Evolutionary conservation across 2,329 filamentous ascomycete genomes (phyloP).

Genomic region (Cylindrodendrum hubeiense): DNA sequence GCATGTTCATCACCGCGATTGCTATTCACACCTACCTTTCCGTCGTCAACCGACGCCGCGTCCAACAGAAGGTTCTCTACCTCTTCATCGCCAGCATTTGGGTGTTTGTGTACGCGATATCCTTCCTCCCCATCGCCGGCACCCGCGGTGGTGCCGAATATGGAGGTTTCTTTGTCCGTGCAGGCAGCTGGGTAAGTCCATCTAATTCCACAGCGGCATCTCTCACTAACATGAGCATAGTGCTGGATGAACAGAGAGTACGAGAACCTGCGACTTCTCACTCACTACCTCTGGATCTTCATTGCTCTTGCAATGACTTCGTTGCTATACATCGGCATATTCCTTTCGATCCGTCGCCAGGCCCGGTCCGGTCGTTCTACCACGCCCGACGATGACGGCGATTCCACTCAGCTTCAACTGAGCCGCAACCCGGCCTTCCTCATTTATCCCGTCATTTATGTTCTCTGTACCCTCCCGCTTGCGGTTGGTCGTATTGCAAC

Average conservation of each 20-base stretch:
- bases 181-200: slow-evolving; percentile 69
- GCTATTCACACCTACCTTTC: slow-evolving; percentile 75
- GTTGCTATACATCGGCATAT: slow-evolving; percentile 56
- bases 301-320: slow-evolving; percentile 53
- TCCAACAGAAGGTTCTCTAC: slow-evolving; percentile 65
- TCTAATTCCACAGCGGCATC: neutral
- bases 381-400: slow-evolving; percentile 20
- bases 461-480: slow-evolving; percentile 76
- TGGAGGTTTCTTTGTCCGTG: slow-evolving; percentile 71
- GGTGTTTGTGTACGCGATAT: slow-evolving; percentile 70
- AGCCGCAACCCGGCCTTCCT: slow-evolving; percentile 67
- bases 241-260: slow-evolving; percentile 74
- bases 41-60: slow-evolving; percentile 67
- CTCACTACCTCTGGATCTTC: slow-evolving; percentile 76
- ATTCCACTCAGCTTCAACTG: slow-evolving; percentile 32
- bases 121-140: slow-evolving; percentile 61
- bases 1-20: slow-evolving; percentile 75
- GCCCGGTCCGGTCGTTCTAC: slow-evolving; percentile 20
- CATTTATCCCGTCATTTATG: slow-evolving; percentile 77
- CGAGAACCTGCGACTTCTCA: slow-evolving; percentile 66
- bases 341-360: slow-evolving; percentile 52
- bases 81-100: slow-evolving; percentile 62
- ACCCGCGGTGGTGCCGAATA: slow-evolving; percentile 55
- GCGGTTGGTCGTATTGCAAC: slow-evolving; percentile 73
- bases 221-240: slow-evolving; percentile 48